phyloP scores from a whole-genome alignment of 371 early-diverging fungal genomes.

The Thermomucor indicae-seudaticae region DNA sequence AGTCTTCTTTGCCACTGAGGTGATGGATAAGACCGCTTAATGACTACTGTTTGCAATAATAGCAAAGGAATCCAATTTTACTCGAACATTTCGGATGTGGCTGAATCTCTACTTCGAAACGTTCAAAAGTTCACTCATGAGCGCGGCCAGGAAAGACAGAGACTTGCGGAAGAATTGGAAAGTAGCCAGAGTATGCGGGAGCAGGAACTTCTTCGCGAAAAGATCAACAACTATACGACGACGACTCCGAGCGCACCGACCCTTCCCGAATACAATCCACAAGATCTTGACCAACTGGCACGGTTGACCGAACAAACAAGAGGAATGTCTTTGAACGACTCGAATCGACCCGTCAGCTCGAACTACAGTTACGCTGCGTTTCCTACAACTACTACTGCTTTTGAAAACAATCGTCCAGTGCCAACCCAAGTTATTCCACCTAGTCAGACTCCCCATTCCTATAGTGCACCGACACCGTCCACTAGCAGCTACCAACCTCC shows the following conservation, averaged over 20 bases:
- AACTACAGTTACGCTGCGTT: neutral
- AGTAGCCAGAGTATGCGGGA: conserved; percentile 61
- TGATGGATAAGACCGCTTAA: neutral
- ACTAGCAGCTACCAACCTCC: neutral
- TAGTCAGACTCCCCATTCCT: neutral
- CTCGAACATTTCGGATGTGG: conserved; percentile 60
- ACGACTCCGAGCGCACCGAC: conserved; percentile 15
- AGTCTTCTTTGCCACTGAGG: neutral
- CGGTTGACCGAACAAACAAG: conserved; percentile 28
- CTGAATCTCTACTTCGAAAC: conserved; percentile 56
- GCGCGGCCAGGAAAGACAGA: conserved; percentile 65
- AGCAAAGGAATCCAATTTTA: conserved; percentile 81
- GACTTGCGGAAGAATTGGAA: conserved; percentile 57
- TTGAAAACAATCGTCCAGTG: neutral
- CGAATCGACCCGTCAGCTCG: neutral
- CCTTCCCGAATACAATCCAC: neutral
- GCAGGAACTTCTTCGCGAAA: conserved; percentile 69
- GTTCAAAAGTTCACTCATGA: conserved; percentile 64
- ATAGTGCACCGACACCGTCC: neutral
- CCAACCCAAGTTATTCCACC: conserved; percentile 11
- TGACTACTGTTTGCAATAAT: neutral
- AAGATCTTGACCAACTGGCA: conserved; percentile 14
- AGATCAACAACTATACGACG: conserved; percentile 46
- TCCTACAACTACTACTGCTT: neutral
- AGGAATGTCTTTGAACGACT: conserved; percentile 24